A percentile compares a stretch with the other conserved stretches of the same genome.
Conservation (phyloP, 345 rosid species). For the Chamaenerion angustifolium region DNA sequence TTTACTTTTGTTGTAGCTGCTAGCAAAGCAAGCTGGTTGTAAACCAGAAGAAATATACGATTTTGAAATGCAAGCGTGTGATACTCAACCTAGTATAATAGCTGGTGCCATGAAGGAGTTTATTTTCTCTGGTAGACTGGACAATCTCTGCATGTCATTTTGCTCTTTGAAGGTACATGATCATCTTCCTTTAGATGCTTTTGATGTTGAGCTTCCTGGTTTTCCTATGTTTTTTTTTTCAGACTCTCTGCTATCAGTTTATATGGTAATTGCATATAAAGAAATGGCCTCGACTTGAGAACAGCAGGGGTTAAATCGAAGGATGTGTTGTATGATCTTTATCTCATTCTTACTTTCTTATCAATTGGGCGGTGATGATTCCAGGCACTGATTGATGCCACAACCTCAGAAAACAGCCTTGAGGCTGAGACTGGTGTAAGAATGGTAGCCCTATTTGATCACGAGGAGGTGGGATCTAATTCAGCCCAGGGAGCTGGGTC, state of each 20-base stretch:
- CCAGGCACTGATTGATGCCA: conserved; percentile 73
- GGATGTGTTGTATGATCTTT: too few species aligned
- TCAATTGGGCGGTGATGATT: neutral
- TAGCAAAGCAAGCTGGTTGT: conserved; percentile 53
- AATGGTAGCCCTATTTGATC: conserved; percentile 94
- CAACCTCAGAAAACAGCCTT: conserved; percentile 54
- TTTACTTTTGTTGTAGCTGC: conserved; percentile 27
- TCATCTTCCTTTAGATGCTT: neutral
- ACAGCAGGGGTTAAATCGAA: too few species aligned
- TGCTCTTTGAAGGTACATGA: conserved; percentile 68
- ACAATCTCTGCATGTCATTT: conserved; percentile 96
- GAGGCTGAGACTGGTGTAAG: conserved; percentile 74
- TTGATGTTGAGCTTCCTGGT: too few species aligned
- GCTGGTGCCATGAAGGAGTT: conserved; percentile 88
- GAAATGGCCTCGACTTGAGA: too few species aligned
- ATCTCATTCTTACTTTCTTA: too few species aligned
- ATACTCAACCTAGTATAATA: conserved; percentile 76
- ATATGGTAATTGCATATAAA: too few species aligned
- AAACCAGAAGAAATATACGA: conserved; percentile 62
- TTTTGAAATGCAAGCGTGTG: conserved; percentile 96
- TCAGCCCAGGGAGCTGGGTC: conserved; percentile 99
- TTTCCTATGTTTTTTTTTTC: too few species aligned
- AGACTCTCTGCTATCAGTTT: too few species aligned
- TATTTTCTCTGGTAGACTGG: conserved; percentile 88
- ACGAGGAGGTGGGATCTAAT: conserved; percentile 87